Evolutionary conservation across 2,329 filamentous ascomycete species (phyloP), one percentile per base, ranked within the genome.

Genomic region (Emmonsia crescens): DNA sequence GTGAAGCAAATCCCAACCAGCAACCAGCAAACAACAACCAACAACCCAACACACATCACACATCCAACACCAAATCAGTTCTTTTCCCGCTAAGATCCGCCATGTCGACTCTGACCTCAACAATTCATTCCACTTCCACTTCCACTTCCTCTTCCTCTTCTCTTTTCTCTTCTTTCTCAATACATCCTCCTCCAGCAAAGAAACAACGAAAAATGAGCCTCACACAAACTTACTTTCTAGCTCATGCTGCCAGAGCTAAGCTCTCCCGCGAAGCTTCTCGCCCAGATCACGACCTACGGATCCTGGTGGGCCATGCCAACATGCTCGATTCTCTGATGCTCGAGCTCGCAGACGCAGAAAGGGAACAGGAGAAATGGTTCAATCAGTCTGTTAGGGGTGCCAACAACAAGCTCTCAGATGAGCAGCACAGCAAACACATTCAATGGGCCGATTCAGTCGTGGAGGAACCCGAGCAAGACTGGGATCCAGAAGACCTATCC

Each of bases 151-250:
- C 44, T 3, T 16, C 10, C 29, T 19, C 54, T 9, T 12, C 51
- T 19, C 21, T 27, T 14, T 54, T 44, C 21, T 48, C 55, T 61
- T 61, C 66, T 64, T 64, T 63, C 67, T 68, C 64, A 67, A 74
- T 62, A 68, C 68, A 71, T 63, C 71, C 70, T 60, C 71, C 70
- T 60, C 71, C 74, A 33, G 69, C 73, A 44, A 68, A 70, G 24
- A 78, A 79, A 75, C 82, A 88, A 80, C 89, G 91, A 78, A 92
- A 88, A 79, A 97, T 97, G 94, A 95, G 89, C 75, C 88, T 97
- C 80, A 95, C 93, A 33, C 91, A 96, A 79, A 97, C 93, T 65
- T 99, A 97, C 88, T 96, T 91, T 81, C 88, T 97, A 71, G 94
- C 94, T 75, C 92, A 96, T 83, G 93, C 92, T 78, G 94, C 94